Conservation (phyloP, 345 rosid genomes). For the Erodium maritimum region DNA sequence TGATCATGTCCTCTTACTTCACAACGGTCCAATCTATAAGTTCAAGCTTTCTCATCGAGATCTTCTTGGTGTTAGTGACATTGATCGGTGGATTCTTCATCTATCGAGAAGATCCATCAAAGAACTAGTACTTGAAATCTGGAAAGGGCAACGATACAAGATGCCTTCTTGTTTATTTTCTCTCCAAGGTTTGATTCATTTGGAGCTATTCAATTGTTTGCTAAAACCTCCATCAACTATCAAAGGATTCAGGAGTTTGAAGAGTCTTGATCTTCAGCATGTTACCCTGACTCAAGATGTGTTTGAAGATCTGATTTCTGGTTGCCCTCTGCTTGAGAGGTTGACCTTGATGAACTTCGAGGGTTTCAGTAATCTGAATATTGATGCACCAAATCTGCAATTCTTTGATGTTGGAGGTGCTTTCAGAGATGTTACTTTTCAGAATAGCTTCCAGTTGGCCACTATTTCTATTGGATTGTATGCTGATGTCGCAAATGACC, state of each 20-base stretch:
- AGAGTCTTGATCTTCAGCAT: conserved; percentile 65
- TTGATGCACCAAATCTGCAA: conserved; percentile 50
- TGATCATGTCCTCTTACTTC: conserved; percentile 59
- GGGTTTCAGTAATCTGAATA: conserved; percentile 42
- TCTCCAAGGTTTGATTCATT: conserved; percentile 36
- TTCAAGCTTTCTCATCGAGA: conserved; percentile 65
- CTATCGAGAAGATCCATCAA: conserved; percentile 46
- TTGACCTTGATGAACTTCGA: conserved; percentile 56
- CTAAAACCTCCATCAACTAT: conserved; percentile 40
- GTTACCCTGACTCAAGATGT: conserved; percentile 44
- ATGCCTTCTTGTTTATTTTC: conserved; percentile 44
- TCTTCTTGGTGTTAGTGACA: conserved; percentile 47
- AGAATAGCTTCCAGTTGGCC: conserved; percentile 30
- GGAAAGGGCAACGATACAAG: conserved; percentile 62
- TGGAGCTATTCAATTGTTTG: conserved; percentile 63
- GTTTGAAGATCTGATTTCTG: conserved; percentile 41
- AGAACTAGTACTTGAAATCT: conserved; percentile 59
- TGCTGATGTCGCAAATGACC: conserved; percentile 26
- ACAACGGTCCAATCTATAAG: conserved; percentile 41
- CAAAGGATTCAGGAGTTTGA: conserved; percentile 49
- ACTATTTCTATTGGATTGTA: conserved; percentile 49
- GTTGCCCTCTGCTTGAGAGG: conserved; percentile 48
- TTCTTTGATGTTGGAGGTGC: conserved; percentile 54
- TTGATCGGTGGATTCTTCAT: conserved; percentile 59
- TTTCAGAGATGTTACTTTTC: conserved; percentile 40